Evolutionary conservation across 305 asterid species (phyloP).

Genomic region (Solanum hybrid): DNA sequence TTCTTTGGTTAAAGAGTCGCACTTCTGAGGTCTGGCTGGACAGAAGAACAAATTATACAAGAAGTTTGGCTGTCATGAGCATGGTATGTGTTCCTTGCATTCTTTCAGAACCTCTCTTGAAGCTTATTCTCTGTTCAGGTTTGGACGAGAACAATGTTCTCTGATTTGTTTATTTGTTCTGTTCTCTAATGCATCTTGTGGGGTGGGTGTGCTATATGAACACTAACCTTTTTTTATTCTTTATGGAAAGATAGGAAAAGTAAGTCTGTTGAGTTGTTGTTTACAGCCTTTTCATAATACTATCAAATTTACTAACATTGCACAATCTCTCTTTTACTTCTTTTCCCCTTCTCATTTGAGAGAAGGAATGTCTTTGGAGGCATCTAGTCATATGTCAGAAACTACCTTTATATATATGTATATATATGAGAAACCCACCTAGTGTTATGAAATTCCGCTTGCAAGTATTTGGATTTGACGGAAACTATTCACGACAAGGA

Average conservation of each 20-base stretch:
- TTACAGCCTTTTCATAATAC: background rate
- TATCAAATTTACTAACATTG: background rate
- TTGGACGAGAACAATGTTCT: background rate
- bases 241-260: background rate
- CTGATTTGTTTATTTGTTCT: background rate
- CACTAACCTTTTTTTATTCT: background rate
- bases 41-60: slow-evolving; percentile 93
- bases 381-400: background rate
- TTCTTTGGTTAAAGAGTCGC: slow-evolving; percentile 98
- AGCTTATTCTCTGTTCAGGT: background rate
- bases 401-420: background rate
- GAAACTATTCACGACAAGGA: background rate
- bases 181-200: background rate
- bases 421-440: background rate
- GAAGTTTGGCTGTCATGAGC: slow-evolving; percentile 99
- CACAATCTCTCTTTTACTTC: background rate
- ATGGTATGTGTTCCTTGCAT: slow-evolving; percentile 44
- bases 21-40: slow-evolving; percentile 97
- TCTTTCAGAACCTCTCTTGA: slow-evolving; percentile 7
- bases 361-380: background rate
- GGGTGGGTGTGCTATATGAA: background rate
- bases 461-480: background rate
- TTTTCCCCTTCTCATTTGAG: background rate
- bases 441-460: background rate
- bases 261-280: background rate